Base-by-base conservation (phyloP, 192 early-diverging fungal genomes). In the Thamnidium elegans region DNA sequence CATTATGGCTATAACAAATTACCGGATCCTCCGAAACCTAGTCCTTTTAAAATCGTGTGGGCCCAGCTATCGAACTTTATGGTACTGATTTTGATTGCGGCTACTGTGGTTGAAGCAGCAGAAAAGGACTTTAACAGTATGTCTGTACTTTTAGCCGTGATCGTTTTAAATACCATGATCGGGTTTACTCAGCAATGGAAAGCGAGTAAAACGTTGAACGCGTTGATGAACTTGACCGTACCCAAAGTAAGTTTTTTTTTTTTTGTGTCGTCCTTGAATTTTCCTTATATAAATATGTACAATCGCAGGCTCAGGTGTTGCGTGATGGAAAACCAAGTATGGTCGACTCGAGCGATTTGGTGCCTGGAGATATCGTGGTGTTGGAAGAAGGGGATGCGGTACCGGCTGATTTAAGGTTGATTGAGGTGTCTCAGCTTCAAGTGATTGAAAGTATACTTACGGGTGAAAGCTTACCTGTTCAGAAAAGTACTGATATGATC, bases 131-230 rank as follows among this genome's bases (percentile, higher is more conserved):
- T 71, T 30, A 58, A 71, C n/a, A 66, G 63, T 45, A 65, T 65
- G 55, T 30, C 58, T 19, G 88, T 97, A 19, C 79, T 97, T 43
- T 71, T 88, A 13, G 78, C 90, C 21, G 89, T 98, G 23, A 90
- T 96, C 47, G 78, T 87, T 17, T 68, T 95, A 50, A 98, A 98
- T 77, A 86, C 93, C 20, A 72, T 89, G 46, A 94, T 99, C 66
- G 97, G 97, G 14, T 96, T 97, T 66, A 83, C 86, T 11, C 97
- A 99, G 76, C 95, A 99, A 65, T 97, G 86, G 79, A 90, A 93
- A 71, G 95, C 97, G 6, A 91, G 84, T 55, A 91, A 93, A 66
- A 94, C 95, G 7, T 79, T 98, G 84, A 91, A 96, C 67, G 92
- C 95, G 14, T 79, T 98, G 43, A 78, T 92, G 52, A 89, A 90